phyloP scores from a whole-genome alignment of 352 stramenopile species.

The Pythium brassicae region DNA sequence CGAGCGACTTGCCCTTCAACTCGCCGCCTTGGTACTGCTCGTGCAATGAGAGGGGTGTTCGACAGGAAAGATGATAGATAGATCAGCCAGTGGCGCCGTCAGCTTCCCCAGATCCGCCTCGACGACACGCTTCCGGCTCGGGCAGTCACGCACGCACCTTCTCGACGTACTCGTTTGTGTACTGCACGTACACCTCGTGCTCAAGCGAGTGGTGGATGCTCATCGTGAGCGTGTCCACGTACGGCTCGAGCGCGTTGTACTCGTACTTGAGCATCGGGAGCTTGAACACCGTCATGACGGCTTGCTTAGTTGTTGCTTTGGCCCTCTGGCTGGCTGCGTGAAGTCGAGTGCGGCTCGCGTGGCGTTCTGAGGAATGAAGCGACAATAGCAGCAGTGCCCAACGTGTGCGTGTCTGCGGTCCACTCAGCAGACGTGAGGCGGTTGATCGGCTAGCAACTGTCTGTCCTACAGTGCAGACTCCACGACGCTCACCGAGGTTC shows the following conservation, averaged over 20 bases:
- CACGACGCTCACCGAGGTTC: too few relatives aligned
- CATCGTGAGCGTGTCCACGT: conserved; percentile 50
- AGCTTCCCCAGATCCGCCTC: neutral
- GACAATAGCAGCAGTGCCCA: neutral
- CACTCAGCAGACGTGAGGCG: too few relatives aligned
- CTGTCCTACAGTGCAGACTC: neutral
- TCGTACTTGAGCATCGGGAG: conserved; percentile 41
- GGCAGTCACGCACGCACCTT: conserved; percentile 7
- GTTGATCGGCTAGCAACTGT: neutral
- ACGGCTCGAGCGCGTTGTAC: conserved; percentile 50
- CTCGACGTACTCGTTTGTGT: conserved; percentile 31
- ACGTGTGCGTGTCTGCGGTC: neutral
- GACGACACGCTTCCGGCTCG: conserved; percentile 16
- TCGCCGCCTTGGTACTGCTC: conserved; percentile 56
- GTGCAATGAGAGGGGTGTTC: neutral
- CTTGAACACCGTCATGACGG: conserved; percentile 27
- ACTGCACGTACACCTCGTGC: conserved; percentile 38
- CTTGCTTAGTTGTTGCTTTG: neutral
- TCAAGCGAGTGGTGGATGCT: conserved; percentile 53
- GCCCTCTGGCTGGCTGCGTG: neutral
- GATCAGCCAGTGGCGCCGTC: too few relatives aligned
- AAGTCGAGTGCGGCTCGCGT: neutral
- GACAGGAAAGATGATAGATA: too few relatives aligned
- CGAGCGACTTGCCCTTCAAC: conserved; percentile 76
- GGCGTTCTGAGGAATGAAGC: neutral